Conservation (phyloP, 2,329 filamentous ascomycete genomes). For the Ceratocystis eucalypticola region DNA sequence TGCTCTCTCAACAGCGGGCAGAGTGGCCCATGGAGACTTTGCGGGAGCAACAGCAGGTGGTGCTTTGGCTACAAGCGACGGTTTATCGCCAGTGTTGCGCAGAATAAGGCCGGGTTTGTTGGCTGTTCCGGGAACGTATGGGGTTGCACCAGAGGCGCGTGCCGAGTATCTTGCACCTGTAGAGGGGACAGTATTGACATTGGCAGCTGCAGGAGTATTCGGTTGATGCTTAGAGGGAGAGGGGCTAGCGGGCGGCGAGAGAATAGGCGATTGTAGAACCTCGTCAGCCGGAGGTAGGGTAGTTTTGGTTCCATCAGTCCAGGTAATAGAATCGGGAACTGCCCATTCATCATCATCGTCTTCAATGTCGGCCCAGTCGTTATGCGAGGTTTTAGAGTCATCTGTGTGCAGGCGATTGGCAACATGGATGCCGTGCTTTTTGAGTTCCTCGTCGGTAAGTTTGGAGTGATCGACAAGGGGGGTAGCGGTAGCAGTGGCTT, state of each 20-base stretch:
- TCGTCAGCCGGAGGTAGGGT: conserved; percentile 50
- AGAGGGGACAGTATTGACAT: conserved; percentile 20
- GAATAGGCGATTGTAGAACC: conserved; percentile 20
- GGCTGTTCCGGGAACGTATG: not conserved
- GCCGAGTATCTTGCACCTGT: not conserved
- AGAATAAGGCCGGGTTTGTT: conserved; percentile 47
- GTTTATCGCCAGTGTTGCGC: conserved; percentile 54
- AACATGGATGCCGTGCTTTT: conserved; percentile 77
- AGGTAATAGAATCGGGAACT: conserved; percentile 62
- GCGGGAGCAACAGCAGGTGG: conserved; percentile 52
- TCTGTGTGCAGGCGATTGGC: conserved; percentile 65
- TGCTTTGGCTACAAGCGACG: conserved; percentile 59
- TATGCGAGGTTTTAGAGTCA: conserved; percentile 52
- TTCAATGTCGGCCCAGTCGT: conserved; percentile 82
- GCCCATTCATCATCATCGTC: conserved; percentile 82
- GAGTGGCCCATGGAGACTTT: conserved; percentile 81
- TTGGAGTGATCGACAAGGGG: conserved; percentile 62
- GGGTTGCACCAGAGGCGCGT: not conserved
- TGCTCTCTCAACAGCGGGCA: conserved; percentile 74
- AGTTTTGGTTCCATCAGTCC: conserved; percentile 78
- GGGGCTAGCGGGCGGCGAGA: conserved; percentile 7
- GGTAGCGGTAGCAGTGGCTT: conserved; percentile 23
- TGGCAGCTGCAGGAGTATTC: conserved; percentile 29
- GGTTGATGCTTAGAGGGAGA: conserved; percentile 23
- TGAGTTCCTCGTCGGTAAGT: conserved; percentile 74